Evolutionary conservation across 1,284 basidiomycete species (phyloP).

Genomic region (Trichosporon sp.): DNA sequence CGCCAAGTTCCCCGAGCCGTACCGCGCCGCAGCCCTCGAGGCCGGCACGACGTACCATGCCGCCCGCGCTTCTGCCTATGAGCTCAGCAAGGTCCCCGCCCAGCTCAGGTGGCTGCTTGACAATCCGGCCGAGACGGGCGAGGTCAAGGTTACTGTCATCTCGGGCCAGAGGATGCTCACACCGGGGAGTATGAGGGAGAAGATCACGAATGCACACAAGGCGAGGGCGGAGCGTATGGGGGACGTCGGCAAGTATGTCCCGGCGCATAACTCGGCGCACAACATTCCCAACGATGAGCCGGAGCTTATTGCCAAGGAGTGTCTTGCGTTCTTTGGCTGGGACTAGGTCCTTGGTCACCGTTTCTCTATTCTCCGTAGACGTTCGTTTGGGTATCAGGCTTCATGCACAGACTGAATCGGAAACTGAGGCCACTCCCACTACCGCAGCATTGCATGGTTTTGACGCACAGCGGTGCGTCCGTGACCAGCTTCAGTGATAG

Average conservation of each 20-base stretch:
- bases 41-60: conserved; percentile 4
- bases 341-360: background rate
- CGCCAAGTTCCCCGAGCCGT: conserved; percentile 8
- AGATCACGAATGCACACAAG: conserved; percentile 16
- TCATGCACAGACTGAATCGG: background rate
- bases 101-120: conserved; percentile 17
- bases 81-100: conserved; percentile 15
- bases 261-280: conserved; percentile 18
- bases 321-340: conserved; percentile 53
- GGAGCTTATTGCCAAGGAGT: conserved; percentile 16
- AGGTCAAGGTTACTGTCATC: background rate
- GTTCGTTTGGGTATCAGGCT: background rate
- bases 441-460: too few relatives aligned
- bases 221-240: background rate
- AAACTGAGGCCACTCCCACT: too few relatives aligned
- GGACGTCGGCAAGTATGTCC: conserved; percentile 21
- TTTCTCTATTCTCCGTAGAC: background rate
- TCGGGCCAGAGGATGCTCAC: conserved; percentile 13
- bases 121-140: background rate
- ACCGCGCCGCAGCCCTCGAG: background rate
- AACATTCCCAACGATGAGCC: conserved; percentile 19
- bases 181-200: conserved; percentile 1
- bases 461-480: too few relatives aligned
- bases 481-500: too few relatives aligned
- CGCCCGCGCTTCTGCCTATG: conserved; percentile 2